Evolutionary conservation across 495 filamentous ascomycete species (phyloP), one percentile per base, ranked within the genome.

Genomic region (Podospora appendiculata): DNA sequence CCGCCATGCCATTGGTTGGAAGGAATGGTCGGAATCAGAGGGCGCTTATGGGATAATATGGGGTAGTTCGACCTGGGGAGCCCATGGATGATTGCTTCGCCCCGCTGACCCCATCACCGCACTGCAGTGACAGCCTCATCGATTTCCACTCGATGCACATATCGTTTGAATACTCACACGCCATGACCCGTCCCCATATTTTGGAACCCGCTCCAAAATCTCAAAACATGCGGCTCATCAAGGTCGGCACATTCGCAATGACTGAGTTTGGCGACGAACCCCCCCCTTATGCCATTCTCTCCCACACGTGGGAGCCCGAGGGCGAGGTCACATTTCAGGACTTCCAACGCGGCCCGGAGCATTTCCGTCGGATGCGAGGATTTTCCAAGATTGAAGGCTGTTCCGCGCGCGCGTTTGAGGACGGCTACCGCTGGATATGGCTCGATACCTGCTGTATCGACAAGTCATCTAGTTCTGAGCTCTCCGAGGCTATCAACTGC

Each of bases 391-490:
- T 58, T 42, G 8, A 34, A 14, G 38, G 41, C 1, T 41, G 34
- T 16, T 53, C 41, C 47, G 32, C 13, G 2, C 41, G 36, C 11
- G 52, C 56, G 6, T 32, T 53, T 11, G 18, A 39, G 9, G 49
- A 54, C 0, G 65, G 61, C 11, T 63, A 60, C 41, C 19, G 58
- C 13, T 72, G 69, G 38, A 46, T 69, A n/a, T 71, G 68, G 68
- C 53, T 70, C 17, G 67, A 71, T 52, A 70, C 63, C 1, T 71
- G 68, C 55, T 71, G 68, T 48, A 71, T 70, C 48, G 60, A 71
- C 50, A 70, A 70, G 51, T 47, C 56, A 0, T 63, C 61, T 16
- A 62, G 52, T 33, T 50, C 55, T 19, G 67, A 68, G 49, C 66
- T 62, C 3, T 55, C n/a, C 64, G 53, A 46, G 35, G 51, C 50